Base-by-base conservation (phyloP, 1,284 basidiomycete species). In the Austroboletus novae-zelandiae region DNA sequence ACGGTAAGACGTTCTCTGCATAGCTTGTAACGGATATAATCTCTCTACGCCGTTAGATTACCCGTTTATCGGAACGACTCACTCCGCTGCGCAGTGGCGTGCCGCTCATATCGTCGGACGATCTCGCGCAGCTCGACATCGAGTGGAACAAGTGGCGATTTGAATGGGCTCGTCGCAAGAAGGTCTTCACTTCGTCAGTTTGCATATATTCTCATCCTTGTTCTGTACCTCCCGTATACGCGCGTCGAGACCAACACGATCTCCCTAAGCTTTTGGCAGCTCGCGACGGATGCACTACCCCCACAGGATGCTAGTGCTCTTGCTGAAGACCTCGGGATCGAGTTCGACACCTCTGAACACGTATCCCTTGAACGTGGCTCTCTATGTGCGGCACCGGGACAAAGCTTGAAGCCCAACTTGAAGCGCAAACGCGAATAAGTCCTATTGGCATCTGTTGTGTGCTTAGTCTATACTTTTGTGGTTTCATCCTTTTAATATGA, bases 261-360 rank as follows among this genome's bases (percentile, higher is more conserved):
- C 36, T 43, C 51, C 36, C 35, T 4, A 14, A 90, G 89, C 40
- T 78, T 91, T 61, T 91, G 88, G 86, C 73, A 80, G 47, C 64
- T 87, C 23, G 79, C 76, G n/a, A 83, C 83, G 9, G 89, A 91
- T 53, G 64, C 79, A 14, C 63, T 89, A 11, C 64, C 81, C 7
- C 83, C 83, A 37, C 79, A 82, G 62, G 84, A 89, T 40, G 78
- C 83, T 1, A 62, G 67, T 10, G 72, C 70, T 39, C 78, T 91
- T 14, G 75, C 74, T 15, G 89, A 90, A 63, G 83, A 88, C 47
- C 76, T 91, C 13, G 88, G 88, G 5, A 78, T 91, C 50, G 89
- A 91, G 68, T 68, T 74, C 39, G 89, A 91, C 60, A 81, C 83
- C 9, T 50, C 71, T 1, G 89, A 90, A 67, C 88, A 90, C 61